Evolutionary conservation across 2,329 filamentous ascomycete species (phyloP).

Genomic region (Nannizziopsis barbatae): DNA sequence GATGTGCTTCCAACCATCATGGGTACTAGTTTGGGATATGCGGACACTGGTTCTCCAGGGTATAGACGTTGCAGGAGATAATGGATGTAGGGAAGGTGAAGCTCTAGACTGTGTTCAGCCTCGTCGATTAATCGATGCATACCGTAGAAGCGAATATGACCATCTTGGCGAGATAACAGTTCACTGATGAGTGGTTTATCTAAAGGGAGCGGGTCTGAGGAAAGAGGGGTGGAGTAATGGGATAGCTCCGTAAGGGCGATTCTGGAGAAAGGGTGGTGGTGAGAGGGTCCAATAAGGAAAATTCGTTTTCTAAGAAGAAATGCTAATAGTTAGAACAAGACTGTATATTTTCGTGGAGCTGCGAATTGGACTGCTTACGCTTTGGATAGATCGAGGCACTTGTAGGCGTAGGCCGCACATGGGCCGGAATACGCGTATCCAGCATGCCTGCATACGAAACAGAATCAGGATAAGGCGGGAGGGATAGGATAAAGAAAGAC

Average conservation of each 20-base stretch:
- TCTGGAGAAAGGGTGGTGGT: conserved; percentile 68
- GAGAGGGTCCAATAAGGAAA: conserved; percentile 86
- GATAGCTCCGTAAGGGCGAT: conserved; percentile 65
- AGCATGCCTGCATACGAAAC: conserved; percentile 57
- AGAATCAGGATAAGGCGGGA: conserved; percentile 14
- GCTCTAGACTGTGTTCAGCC: conserved; percentile 85
- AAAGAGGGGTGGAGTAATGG: conserved; percentile 36
- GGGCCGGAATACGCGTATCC: conserved; percentile 86
- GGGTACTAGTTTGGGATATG: conserved; percentile 67
- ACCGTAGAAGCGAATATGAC: conserved; percentile 30
- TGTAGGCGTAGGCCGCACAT: conserved; percentile 92
- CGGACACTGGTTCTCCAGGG: conserved; percentile 38
- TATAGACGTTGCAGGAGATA: conserved; percentile 53
- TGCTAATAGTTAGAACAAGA: conserved; percentile 5
- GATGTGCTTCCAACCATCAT: conserved; percentile 73
- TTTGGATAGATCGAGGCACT: conserved; percentile 66
- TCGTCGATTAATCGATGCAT: conserved; percentile 61
- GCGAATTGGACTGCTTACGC: conserved; percentile 40
- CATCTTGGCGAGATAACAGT: conserved; percentile 26
- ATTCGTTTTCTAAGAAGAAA: conserved; percentile 56
- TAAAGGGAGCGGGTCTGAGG: conserved; percentile 34
- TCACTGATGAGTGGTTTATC: conserved; percentile 35
- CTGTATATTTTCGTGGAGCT: background rate
- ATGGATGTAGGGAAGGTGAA: conserved; percentile 91
- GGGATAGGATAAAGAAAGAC: conserved; percentile 22